Evolutionary conservation across 768 basidiomycete species (phyloP), one percentile per base, ranked within the genome.

Genomic region (Amanita phalloides): DNA sequence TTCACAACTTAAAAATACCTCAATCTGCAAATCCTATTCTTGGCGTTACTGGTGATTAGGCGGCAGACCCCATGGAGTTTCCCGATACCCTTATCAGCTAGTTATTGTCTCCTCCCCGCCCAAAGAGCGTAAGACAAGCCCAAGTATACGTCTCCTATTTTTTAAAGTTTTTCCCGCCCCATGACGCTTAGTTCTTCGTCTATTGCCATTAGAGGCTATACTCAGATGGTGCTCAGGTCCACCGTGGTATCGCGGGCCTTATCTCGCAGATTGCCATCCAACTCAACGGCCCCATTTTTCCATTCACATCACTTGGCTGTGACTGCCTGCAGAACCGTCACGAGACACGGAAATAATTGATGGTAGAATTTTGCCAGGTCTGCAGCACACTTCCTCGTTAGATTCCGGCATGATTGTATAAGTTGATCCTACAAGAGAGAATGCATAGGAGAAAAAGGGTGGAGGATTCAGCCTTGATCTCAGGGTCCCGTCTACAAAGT

Each of bases 401-500:
- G n/a, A 67, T 95, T 3, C 60, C 74, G 4, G 72, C 81, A 21
- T 92, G 88, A 87, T 61, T 91, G 11, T 65, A 72, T 45, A 79
- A 77, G 17, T 17, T 17, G 17, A 17, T 17, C 4, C 67, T 98
- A 49, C 91, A 95, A 64, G 80, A 78, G 57, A 61, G 64, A 8
- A 72, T 73, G 37, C 94, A 98, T 60, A 78, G 77, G 3, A 73
- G 90, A 71, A 72, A 45, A 63, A 59, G 41, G 75, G 6, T 98
- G 93, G 92, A 70, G 71, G 39, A 63, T 93, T 82, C 79, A 39
- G 69, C 95, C 75, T 36, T 94, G 94, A 8, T 89, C 89, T 39
- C 94, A 96, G 66, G 93, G 95, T 71, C 62, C 90, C 56, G 78
- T 97, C 47, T 86, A 75, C 69, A 96, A 94, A 77, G 90, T 86